Percentiles rank a stretch among this genome's conserved stretches.
phyloP scores from a whole-genome alignment of 2,329 filamentous ascomycete genomes.

The Lachnellula cervina region DNA sequence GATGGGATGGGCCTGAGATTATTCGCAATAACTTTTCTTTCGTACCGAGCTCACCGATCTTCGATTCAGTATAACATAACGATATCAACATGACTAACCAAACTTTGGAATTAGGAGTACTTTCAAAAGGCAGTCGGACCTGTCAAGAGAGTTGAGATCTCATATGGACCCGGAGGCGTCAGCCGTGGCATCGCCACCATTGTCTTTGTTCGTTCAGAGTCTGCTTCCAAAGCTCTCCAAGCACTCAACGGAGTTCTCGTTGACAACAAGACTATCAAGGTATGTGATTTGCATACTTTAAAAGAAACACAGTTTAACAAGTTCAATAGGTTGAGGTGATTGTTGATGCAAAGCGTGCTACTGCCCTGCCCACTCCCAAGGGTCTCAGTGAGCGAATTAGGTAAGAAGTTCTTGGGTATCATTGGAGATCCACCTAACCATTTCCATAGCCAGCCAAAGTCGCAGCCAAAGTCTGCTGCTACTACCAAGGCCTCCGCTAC shows the following conservation, averaged over 20 bases:
- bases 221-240: conserved; percentile 77
- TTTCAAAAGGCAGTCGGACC: conserved; percentile 82
- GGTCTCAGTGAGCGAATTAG: conserved; percentile 78
- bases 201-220: conserved; percentile 74
- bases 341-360: conserved; percentile 68
- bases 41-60: conserved; percentile 27
- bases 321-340: conserved; percentile 76
- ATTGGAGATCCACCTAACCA: conserved; percentile 23
- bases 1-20: conserved; percentile 18
- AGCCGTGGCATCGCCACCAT: conserved; percentile 92
- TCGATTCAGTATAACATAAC: conserved; percentile 31
- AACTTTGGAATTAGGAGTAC: conserved; percentile 77
- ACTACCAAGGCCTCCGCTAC: conserved; percentile 67
- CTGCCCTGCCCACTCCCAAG: conserved; percentile 64
- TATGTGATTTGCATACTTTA: conserved; percentile 36
- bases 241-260: conserved; percentile 85
- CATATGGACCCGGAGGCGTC: conserved; percentile 85
- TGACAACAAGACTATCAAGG: conserved; percentile 87
- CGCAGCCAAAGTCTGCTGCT: conserved; percentile 78
- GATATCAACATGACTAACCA: conserved; percentile 60
- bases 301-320: conserved; percentile 11
- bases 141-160: conserved; percentile 86
- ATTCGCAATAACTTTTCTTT: conserved; percentile 24
- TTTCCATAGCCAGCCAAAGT: conserved; percentile 52
- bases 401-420: conserved; percentile 41